These are phyloP conservation scores for Colletotrichum tropicicola DNA, from an alignment of 2,329 filamentous ascomycete species.

Conservation along the genomic window DNA sequence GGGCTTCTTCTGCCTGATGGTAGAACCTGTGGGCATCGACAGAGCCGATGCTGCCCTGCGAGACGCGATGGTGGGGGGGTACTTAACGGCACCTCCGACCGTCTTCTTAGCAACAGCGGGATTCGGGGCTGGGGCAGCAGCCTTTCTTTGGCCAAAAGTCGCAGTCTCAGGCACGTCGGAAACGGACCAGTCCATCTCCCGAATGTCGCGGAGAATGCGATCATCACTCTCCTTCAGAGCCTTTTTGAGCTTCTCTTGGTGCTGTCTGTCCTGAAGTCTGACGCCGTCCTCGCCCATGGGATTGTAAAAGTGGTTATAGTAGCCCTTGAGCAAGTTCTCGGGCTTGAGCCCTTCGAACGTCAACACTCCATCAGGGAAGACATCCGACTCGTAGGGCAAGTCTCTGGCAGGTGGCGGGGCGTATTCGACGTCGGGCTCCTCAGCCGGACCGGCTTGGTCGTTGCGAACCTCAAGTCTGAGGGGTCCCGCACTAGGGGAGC, in stretches of 20 bases:
- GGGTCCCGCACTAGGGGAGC: constrained; percentile 58
- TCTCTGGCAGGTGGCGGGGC: constrained; percentile 78
- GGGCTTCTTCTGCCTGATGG: constrained; percentile 34
- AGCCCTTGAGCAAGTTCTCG: constrained; percentile 69
- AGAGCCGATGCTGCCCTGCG: constrained; percentile 64
- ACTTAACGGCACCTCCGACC: constrained; percentile 13
- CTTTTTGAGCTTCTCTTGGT: constrained; percentile 61
- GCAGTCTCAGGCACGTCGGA: constrained; percentile 61
- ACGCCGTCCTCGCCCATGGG: constrained; percentile 75
- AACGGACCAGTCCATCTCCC: constrained; percentile 69
- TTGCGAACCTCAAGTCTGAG: constrained; percentile 72
- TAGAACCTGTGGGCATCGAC: constrained; percentile 45
- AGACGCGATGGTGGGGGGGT: constrained; percentile 45
- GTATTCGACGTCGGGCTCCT: constrained; percentile 86
- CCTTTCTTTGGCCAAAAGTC: constrained; percentile 43
- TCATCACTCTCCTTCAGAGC: constrained; percentile 69
- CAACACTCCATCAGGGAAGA: constrained; percentile 66
- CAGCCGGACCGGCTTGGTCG: constrained; percentile 54
- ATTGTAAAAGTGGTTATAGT: constrained; percentile 67
- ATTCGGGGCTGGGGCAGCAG: constrained; percentile 32
- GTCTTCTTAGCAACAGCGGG: constrained; percentile 34
- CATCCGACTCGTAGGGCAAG: constrained; percentile 75
- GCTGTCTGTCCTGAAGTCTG: constrained; percentile 68
- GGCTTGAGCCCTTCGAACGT: constrained; percentile 67
- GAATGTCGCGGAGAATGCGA: constrained; percentile 72